These are phyloP conservation scores for Metschnikowia bowlesiae DNA, from an alignment of 805 yeast genomes.

Conservation along the genomic window DNA sequence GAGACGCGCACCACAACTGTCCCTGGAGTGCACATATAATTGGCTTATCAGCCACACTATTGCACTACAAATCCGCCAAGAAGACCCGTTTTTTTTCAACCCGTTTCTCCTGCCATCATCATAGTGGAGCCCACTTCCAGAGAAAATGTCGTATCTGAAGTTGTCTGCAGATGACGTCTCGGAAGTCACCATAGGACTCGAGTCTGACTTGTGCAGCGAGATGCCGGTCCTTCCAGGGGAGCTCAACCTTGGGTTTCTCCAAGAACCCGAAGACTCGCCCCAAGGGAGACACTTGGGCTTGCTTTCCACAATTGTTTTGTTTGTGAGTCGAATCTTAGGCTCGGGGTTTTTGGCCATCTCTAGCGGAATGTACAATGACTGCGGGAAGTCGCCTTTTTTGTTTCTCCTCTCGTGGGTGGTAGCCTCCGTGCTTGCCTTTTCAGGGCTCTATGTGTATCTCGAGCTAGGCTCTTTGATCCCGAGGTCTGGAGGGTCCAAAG, in stretches of 20 bases:
- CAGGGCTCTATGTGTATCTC: constrained; percentile 62
- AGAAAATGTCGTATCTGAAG: constrained; percentile 10
- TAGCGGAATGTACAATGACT: constrained; percentile 58
- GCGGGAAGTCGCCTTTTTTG: constrained; percentile 61
- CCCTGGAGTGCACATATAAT: neutral
- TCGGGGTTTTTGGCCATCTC: constrained; percentile 77
- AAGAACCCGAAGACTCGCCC: constrained; percentile 50
- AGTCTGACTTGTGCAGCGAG: constrained; percentile 4
- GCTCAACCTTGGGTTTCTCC: constrained; percentile 15
- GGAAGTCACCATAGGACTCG: neutral
- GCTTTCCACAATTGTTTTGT: constrained; percentile 58
- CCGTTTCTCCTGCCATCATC: neutral
- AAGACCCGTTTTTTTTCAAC: neutral
- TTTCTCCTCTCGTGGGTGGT: constrained; percentile 61
- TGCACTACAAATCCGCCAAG: neutral
- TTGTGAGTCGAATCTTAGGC: constrained; percentile 68
- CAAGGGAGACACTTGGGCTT: constrained; percentile 74
- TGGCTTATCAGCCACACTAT: constrained; percentile 14
- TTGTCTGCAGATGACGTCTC: constrained; percentile 4
- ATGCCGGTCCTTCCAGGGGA: constrained; percentile 3
- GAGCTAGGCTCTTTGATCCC: constrained; percentile 72
- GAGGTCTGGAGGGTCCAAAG: constrained; percentile 72
- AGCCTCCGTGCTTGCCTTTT: constrained; percentile 58
- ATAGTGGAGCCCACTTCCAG: neutral
- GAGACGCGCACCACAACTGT: too few species aligned